A percentile compares a stretch with the other conserved stretches of the same genome.
These are phyloP conservation scores for Bothriochloa decipiens DNA, from an alignment of 176 grass and related monocot genomes.

Conservation along the genomic window DNA sequence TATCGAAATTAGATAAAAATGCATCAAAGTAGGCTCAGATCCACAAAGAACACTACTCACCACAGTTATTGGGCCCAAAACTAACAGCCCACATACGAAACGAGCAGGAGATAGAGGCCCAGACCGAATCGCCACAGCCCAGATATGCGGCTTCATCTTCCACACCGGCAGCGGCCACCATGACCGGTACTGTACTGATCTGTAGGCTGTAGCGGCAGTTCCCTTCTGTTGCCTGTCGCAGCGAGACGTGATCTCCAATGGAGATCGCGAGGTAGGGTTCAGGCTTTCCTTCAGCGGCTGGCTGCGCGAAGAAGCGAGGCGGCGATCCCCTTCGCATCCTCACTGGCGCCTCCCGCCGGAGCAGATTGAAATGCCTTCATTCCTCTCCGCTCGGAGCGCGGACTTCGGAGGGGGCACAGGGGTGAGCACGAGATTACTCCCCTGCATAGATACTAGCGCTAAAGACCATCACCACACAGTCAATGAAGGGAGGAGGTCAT, in stretches of 20 bases:
- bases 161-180: background rate
- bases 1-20: background rate
- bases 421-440: background rate
- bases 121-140: background rate
- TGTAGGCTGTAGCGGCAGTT: background rate
- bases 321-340: background rate
- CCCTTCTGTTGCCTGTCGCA: background rate
- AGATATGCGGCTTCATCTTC: background rate
- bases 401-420: background rate
- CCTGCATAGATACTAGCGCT: background rate
- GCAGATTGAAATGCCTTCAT: background rate
- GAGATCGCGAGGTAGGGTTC: background rate
- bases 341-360: background rate
- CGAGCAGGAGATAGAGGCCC: background rate
- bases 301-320: background rate
- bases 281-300: background rate
- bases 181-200: background rate
- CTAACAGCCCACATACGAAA: background rate
- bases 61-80: background rate
- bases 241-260: constrained; percentile 8
- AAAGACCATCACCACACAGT: too few species aligned
- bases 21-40: background rate
- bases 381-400: background rate
- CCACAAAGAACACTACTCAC: background rate
- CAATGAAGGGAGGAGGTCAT: background rate